These are phyloP conservation scores for Russula ochroleuca DNA, from an alignment of 768 basidiomycete species.

Conservation along the genomic window DNA sequence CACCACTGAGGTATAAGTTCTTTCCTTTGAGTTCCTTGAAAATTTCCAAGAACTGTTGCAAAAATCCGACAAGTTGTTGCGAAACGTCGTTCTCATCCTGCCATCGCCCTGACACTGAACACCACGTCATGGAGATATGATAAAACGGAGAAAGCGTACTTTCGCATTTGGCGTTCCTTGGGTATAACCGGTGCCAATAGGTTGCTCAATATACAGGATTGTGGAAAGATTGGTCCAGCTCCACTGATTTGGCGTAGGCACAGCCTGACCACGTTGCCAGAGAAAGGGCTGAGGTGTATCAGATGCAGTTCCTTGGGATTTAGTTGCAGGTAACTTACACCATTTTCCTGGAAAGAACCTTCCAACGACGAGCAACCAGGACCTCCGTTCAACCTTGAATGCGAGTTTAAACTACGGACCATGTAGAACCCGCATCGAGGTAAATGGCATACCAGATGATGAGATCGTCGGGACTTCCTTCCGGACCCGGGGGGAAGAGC, in stretches of 20 bases:
- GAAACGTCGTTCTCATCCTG: constrained; percentile 55
- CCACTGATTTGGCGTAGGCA: constrained; percentile 57
- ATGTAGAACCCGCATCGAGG: neutral
- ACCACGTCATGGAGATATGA: neutral
- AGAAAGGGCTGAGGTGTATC: constrained; percentile 50
- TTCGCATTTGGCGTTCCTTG: constrained; percentile 60
- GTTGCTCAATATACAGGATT: constrained; percentile 72
- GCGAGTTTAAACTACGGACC: too few species aligned
- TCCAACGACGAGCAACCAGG: constrained; percentile 74
- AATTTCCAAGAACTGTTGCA: constrained; percentile 71
- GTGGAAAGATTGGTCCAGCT: constrained; percentile 82
- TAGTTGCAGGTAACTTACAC: constrained; percentile 42
- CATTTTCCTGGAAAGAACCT: constrained; percentile 70
- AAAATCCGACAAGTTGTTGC: constrained; percentile 52
- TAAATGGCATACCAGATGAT: constrained; percentile 59
- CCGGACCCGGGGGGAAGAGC: constrained; percentile 76
- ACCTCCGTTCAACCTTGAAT: constrained; percentile 69
- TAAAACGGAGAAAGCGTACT: constrained; percentile 27
- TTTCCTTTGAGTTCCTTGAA: constrained; percentile 71
- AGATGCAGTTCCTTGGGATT: neutral
- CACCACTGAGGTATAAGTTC: constrained; percentile 65
- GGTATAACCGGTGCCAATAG: constrained; percentile 75
- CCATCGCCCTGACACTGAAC: neutral
- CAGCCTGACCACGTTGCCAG: constrained; percentile 57
- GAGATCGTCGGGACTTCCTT: constrained; percentile 66